Evolutionary conservation across 2,329 filamentous ascomycete species (phyloP).

Genomic region (Orbilia blumenaviensis): DNA sequence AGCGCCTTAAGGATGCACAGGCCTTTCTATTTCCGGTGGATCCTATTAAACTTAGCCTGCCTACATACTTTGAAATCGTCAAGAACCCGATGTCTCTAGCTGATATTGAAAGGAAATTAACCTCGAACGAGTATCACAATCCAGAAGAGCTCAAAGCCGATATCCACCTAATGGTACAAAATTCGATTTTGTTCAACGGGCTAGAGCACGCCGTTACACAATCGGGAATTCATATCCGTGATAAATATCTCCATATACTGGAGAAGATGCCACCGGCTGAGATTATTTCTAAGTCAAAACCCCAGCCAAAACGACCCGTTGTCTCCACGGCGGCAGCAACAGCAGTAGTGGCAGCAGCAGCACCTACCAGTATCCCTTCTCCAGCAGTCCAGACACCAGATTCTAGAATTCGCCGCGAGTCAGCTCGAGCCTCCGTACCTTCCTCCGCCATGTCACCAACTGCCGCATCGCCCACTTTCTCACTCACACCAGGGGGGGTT

Average conservation of each 20-base stretch:
- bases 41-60: constrained; percentile 77
- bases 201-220: constrained; percentile 75
- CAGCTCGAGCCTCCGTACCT: constrained; percentile 59
- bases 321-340: constrained; percentile 60
- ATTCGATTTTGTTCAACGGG: constrained; percentile 85
- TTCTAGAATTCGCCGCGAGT: constrained; percentile 64
- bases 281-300: constrained; percentile 69
- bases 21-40: constrained; percentile 82
- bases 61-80: constrained; percentile 76
- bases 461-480: constrained; percentile 71
- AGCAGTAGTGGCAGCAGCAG: constrained; percentile 58
- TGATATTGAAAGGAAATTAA: constrained; percentile 82
- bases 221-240: constrained; percentile 69
- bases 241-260: constrained; percentile 65
- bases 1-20: constrained; percentile 82
- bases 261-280: constrained; percentile 68
- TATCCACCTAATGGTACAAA: constrained; percentile 79
- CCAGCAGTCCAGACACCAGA: constrained; percentile 59
- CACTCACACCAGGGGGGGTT: constrained; percentile 78
- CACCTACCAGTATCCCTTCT: constrained; percentile 58
- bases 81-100: constrained; percentile 83
- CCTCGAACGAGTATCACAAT: constrained; percentile 73
- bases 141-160: constrained; percentile 79
- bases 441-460: constrained; percentile 62
- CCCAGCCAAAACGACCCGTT: constrained; percentile 62